A percentile compares a stretch with the other conserved stretches of the same genome.
These are phyloP conservation scores for Trichoderma oligosporum DNA, from an alignment of 2,329 filamentous ascomycete genomes.

Conservation along the genomic window DNA sequence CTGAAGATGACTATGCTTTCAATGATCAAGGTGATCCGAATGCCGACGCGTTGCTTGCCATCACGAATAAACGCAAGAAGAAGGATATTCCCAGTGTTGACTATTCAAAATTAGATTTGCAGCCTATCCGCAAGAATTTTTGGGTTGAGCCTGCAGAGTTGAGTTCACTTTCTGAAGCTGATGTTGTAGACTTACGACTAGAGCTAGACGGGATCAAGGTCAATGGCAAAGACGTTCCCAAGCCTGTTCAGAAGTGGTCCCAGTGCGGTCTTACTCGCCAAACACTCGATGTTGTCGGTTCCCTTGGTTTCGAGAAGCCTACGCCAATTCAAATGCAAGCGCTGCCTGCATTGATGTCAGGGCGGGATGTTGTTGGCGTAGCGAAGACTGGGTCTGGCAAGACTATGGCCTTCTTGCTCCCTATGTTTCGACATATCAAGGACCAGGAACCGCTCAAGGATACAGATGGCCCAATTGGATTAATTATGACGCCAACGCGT, in stretches of 20 bases:
- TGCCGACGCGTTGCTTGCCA: constrained; percentile 47
- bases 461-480: constrained; percentile 78
- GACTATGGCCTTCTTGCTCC: constrained; percentile 89
- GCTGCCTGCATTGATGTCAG: constrained; percentile 91
- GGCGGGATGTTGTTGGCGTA: constrained; percentile 90
- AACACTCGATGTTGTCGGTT: constrained; percentile 78
- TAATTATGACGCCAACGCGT: constrained; percentile 92
- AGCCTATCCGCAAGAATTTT: constrained; percentile 88
- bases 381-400: constrained; percentile 98
- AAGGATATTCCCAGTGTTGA: constrained; percentile 89
- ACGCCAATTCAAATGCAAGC: constrained; percentile 96
- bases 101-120: constrained; percentile 80
- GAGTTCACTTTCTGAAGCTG: constrained; percentile 75
- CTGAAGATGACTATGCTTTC: constrained; percentile 70
- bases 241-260: constrained; percentile 93
- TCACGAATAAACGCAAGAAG: constrained; percentile 72
- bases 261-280: constrained; percentile 88
- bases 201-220: constrained; percentile 97
- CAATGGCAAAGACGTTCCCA: constrained; percentile 80
- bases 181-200: constrained; percentile 74
- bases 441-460: constrained; percentile 80
- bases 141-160: constrained; percentile 88
- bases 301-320: constrained; percentile 78
- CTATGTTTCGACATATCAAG: constrained; percentile 97
- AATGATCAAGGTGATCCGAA: constrained; percentile 47